Base-by-base conservation (phyloP, 208 protist genomes). In the Leishmania amazonensis region DNA sequence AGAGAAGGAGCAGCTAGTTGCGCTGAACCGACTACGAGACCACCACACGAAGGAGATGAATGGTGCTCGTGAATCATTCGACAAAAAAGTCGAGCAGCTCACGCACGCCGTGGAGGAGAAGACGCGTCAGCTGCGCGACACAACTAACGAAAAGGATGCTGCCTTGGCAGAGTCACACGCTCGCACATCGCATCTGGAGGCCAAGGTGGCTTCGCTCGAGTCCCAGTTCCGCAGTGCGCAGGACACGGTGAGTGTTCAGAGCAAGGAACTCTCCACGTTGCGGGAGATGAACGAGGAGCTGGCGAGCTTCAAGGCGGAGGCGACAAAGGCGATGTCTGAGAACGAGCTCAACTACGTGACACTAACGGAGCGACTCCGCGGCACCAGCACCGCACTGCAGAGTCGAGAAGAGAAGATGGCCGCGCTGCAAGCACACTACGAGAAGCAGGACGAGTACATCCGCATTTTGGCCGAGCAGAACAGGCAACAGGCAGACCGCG, bases 371-470 rank as follows among this genome's bases (percentile, higher is more conserved):
- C 85, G 93, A 11, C 84, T 96, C 5, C 87, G 89, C 24, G 91
- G 85, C 47, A 81, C 91, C 7, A 88, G 79, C 40, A 71, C 77
- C 6, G 80, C 84, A 0, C 81, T 95, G 21, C 89, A 88, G 53
- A 84, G 78, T 75, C 74, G 88, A 31, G 91, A 96, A 47, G 89
- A 95, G n/a, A 94, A 96, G 78, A 71, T 95, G 45, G 71, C 86
- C 28, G 88, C 91, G 1, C 80, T 96, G 28, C 85, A 93, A 38
- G 86, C 90, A 64, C 90, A 96, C 75, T 89, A 92, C 79, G 83
- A 93, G 64, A 91, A 94, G 75, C 93, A 97, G 76, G 93, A 95
- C 71, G 83, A 79, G 53, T 96, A 95, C 77, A 94, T 97, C 47
- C 84, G 85, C 62, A 93, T 95, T 38, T 76, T 97, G 4, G 89